A percentile compares a stretch with the other conserved stretches of the same genome.
These are phyloP conservation scores for Neofusicoccum parvum DNA, from an alignment of 2,329 filamentous ascomycete genomes.

Conservation along the genomic window DNA sequence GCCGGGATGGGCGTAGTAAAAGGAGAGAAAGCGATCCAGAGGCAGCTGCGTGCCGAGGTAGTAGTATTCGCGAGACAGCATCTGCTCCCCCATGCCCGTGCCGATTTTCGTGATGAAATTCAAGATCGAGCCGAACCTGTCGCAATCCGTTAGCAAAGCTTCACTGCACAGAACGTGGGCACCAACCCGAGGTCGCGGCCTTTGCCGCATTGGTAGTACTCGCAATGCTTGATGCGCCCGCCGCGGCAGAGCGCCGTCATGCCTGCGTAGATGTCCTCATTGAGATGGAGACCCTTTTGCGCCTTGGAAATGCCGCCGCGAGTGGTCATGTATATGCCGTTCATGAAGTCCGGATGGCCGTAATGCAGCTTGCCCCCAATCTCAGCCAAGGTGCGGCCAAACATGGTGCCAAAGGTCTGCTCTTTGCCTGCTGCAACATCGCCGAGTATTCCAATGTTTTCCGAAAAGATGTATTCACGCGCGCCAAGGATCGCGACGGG, in stretches of 20 bases:
- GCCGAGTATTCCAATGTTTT: constrained; percentile 98
- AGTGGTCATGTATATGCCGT: constrained; percentile 98
- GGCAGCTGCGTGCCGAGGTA: constrained; percentile 97
- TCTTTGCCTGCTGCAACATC: constrained; percentile 98
- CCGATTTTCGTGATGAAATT: constrained; percentile 99
- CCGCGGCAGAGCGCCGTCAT: constrained; percentile 96
- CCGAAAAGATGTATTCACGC: constrained; percentile 99
- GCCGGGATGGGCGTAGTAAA: constrained; percentile 98
- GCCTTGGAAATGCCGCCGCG: constrained; percentile 98
- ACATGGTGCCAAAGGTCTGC: constrained; percentile 99
- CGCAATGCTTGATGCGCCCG: constrained; percentile 99
- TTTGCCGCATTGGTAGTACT: constrained; percentile 99
- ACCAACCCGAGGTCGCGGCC: constrained; percentile 91
- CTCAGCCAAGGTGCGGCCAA: constrained; percentile 91
- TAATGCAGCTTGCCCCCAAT: constrained; percentile 99
- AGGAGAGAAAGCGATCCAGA: constrained; percentile 95
- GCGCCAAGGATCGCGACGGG: constrained; percentile 97
- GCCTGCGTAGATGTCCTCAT: constrained; percentile 99
- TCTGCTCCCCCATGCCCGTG: constrained; percentile 99
- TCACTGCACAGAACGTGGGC: neutral
- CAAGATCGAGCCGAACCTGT: constrained; percentile 86
- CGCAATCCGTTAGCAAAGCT: neutral
- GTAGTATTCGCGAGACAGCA: constrained; percentile 98
- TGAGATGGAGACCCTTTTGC: constrained; percentile 95
- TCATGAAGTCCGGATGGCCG: constrained; percentile 98